A percentile compares a stretch with the other conserved stretches of the same genome.
These are phyloP conservation scores for Aquilaria agallochum DNA, from an alignment of 441 rosid species.

Conservation along the genomic window DNA sequence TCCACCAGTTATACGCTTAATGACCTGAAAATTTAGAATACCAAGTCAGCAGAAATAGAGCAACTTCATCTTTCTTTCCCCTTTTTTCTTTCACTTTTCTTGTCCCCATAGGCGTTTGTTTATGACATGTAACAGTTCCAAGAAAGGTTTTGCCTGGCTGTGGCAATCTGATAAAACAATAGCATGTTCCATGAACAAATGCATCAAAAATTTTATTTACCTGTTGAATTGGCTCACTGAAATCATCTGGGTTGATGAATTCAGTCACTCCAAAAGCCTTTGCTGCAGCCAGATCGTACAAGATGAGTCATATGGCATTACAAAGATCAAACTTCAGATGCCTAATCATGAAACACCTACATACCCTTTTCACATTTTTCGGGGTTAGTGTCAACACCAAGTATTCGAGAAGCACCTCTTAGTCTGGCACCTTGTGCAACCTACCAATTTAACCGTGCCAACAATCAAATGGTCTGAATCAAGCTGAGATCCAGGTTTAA, in stretches of 20 bases:
- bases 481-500: not conserved
- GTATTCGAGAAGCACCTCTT: constrained; percentile 78
- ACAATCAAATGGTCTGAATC: not conserved
- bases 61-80: not conserved
- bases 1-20: constrained; percentile 71
- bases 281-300: constrained; percentile 40
- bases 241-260: constrained; percentile 64
- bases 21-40: constrained; percentile 45
- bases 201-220: constrained; percentile 25
- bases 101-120: not conserved
- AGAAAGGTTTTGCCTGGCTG: not conserved
- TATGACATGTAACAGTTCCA: not conserved
- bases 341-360: constrained; percentile 3
- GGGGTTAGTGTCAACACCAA: constrained; percentile 83
- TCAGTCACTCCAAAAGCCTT: constrained; percentile 81
- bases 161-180: not conserved
- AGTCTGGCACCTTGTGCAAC: constrained; percentile 93
- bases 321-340: not conserved
- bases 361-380: constrained; percentile 68
- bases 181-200: not conserved
- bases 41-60: too few species aligned
- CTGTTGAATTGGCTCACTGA: constrained; percentile 72
- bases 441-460: constrained; percentile 27
- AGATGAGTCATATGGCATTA: constrained; percentile 8
- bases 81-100: not conserved